Base-by-base conservation (phyloP, 257 asterid species). In the Solanum lignicaule region DNA sequence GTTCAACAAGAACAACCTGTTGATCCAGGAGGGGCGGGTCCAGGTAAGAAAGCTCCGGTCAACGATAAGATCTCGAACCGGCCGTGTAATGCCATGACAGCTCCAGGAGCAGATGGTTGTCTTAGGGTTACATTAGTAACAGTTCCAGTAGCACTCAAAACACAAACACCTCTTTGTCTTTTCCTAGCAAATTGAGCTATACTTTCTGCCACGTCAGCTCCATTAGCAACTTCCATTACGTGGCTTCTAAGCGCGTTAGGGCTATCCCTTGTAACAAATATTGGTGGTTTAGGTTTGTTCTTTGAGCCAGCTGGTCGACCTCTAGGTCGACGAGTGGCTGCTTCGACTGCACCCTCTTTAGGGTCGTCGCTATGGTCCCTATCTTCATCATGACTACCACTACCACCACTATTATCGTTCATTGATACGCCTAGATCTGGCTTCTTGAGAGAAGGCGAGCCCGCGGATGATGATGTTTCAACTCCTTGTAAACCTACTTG, bases 221-320 rank as follows among this genome's bases (percentile, higher is more conserved):
- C 97, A 72, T 88, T 91, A 2, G 93, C 90, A 73, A 94, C 94
- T 88, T 94, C 97, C 93, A 94, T 86, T 0, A 94, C 95, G 58
- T 94, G 97, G 90, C 95, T 93, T 39, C 94, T 90, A 32, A 94
- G 94, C 1, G 95, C 93, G 60, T 94, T 93, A 3, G 97, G 97
- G 93, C 97, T 94, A 81, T 94, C 97, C 62, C 93, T 85, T 5
- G 95, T 94, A 12, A 94, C 93, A 48, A 93, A 94, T 13, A 94
- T 91, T 3, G 97, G 97, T 2, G 94, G 94, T 78, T 91, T 93
- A 3, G 97, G 95, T 84, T 94, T 94, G 91, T 94, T 94, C 35
- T 91, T 94, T 0, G 97, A 94, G 18, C 97, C 97, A 7, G 94
- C 88, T 4, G 97, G 97, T 75, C 97, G 83, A 12, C 97, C 97